phyloP scores from a whole-genome alignment of 352 stramenopile species.

The Phytopythium chamaehyphon region DNA sequence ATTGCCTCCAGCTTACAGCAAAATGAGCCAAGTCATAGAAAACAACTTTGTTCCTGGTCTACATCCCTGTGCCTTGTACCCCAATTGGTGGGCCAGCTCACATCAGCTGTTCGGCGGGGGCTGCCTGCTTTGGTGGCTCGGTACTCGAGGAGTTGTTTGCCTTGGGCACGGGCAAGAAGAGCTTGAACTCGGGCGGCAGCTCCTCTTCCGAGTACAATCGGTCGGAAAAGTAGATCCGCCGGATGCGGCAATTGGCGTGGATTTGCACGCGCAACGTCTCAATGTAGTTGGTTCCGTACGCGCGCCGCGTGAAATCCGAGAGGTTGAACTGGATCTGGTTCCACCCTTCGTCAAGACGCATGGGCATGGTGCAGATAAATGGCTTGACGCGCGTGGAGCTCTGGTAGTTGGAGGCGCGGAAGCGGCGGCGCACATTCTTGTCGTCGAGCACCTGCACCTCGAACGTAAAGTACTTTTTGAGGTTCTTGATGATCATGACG shows the following conservation, averaged over 20 bases:
- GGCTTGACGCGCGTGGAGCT: constrained; percentile 96
- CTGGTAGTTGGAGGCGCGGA: constrained; percentile 97
- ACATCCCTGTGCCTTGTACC: too few relatives aligned
- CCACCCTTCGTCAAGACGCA: constrained; percentile 97
- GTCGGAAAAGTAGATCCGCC: constrained; percentile 97
- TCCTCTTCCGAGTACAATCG: constrained; percentile 97
- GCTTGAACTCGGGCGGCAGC: constrained; percentile 96
- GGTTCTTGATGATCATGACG: constrained; percentile 99
- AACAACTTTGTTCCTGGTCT: too few relatives aligned
- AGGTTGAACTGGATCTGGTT: constrained; percentile 99
- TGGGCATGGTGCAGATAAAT: constrained; percentile 99
- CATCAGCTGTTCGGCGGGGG: constrained; percentile 34
- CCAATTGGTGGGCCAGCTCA: constrained; percentile 7
- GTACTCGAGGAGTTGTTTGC: constrained; percentile 42
- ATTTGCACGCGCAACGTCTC: constrained; percentile 97
- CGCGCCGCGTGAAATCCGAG: constrained; percentile 94
- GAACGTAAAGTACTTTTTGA: constrained; percentile 99
- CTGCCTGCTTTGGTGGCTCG: constrained; percentile 40
- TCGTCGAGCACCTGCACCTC: constrained; percentile 98
- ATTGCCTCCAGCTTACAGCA: too few relatives aligned
- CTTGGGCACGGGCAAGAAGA: constrained; percentile 95
- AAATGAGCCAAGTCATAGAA: too few relatives aligned
- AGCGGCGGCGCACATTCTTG: constrained; percentile 96
- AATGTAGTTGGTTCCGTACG: constrained; percentile 98
- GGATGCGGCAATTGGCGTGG: constrained; percentile 96